phyloP scores from a whole-genome alignment of 78 protist species.

The Dictyostelium firmibasis region DNA sequence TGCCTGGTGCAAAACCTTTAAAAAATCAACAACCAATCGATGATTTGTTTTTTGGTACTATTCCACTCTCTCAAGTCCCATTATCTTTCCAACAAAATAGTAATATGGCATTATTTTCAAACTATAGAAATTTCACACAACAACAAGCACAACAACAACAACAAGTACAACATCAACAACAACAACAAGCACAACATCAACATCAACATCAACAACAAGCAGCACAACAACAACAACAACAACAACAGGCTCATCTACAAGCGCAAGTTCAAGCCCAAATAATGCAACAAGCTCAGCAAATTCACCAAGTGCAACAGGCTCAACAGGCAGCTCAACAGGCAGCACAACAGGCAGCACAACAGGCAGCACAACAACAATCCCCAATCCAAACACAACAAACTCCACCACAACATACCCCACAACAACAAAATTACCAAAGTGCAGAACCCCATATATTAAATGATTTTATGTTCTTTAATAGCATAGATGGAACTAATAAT shows the following conservation, averaged over 20 bases:
- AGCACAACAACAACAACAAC: not conserved
- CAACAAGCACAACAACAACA: not conserved
- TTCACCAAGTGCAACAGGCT: not conserved
- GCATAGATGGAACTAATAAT: not conserved
- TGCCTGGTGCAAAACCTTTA: not conserved
- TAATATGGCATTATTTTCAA: not conserved
- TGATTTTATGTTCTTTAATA: not conserved
- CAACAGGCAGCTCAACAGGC: not conserved
- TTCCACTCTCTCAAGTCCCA: not conserved
- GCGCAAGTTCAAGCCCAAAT: not conserved
- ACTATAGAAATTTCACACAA: not conserved
- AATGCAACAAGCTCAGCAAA: not conserved
- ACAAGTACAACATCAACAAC: slow-evolving; percentile 5
- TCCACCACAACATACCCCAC: not conserved
- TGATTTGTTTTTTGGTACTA: slow-evolving; percentile 17
- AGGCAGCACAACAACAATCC: not conserved
- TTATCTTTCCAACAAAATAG: slow-evolving; percentile 2
- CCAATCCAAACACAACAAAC: not conserved
- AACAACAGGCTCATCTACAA: slow-evolving; percentile 2
- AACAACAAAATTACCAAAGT: not conserved
- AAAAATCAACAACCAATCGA: not conserved
- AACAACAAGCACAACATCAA: slow-evolving; percentile 16
- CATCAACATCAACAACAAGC: slow-evolving; percentile 16
- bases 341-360: not conserved
- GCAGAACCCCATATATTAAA: not conserved